Conservation (phyloP, 768 basidiomycete species). For the Sutorius australiensis region DNA sequence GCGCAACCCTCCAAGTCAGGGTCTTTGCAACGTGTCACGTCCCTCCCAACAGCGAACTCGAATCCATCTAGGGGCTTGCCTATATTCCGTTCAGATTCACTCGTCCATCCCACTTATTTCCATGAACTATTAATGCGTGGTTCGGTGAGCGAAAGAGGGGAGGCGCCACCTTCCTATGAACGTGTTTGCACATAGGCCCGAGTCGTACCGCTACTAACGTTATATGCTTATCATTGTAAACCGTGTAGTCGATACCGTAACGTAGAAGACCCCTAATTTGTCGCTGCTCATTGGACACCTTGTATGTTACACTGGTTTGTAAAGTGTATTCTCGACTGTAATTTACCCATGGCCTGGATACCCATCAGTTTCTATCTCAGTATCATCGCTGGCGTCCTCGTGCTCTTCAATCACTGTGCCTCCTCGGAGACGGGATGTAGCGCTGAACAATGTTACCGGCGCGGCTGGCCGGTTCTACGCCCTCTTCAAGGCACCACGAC, state of each 20-base stretch:
- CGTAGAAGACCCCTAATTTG: not conserved
- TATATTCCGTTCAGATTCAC: slow-evolving; percentile 26
- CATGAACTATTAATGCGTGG: slow-evolving; percentile 84
- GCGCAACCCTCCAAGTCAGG: not conserved
- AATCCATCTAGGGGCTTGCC: slow-evolving; percentile 21
- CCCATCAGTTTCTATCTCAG: slow-evolving; percentile 17
- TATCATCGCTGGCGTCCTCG: slow-evolving; percentile 19
- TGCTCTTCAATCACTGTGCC: slow-evolving; percentile 15
- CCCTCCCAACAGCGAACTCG: slow-evolving; percentile 31
- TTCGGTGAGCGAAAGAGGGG: slow-evolving; percentile 75
- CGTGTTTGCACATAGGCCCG: not conserved
- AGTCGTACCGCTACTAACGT: not conserved
- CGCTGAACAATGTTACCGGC: slow-evolving; percentile 19
- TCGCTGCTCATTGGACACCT: not conserved
- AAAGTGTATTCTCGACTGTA: not conserved
- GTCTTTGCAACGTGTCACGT: slow-evolving; percentile 27
- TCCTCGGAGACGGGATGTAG: slow-evolving; percentile 16
- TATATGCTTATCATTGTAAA: not conserved
- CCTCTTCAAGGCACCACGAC: slow-evolving; percentile 2
- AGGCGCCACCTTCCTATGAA: slow-evolving; percentile 63
- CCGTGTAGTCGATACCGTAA: not conserved
- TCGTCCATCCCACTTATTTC: slow-evolving; percentile 45
- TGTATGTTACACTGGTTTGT: not conserved
- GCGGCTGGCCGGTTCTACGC: slow-evolving; percentile 15
- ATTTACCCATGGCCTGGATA: slow-evolving; percentile 4